Percentiles rank a stretch among this genome's conserved stretches.
Evolutionary conservation across 495 filamentous ascomycete genomes (phyloP).

Genomic region (Neurospora sp.): DNA sequence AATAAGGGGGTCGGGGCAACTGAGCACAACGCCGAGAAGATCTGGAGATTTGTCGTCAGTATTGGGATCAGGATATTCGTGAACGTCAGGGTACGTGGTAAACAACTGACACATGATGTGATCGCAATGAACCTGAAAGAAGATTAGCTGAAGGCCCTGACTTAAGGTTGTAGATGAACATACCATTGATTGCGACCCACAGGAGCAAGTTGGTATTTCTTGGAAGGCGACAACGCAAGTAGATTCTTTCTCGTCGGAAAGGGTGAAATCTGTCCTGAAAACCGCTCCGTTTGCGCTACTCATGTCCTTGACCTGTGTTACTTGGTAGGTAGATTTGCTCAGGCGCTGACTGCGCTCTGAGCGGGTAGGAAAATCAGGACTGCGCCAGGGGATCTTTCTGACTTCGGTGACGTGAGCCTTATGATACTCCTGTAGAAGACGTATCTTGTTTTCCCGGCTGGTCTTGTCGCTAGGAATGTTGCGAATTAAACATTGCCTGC

Average conservation of each 20-base stretch:
- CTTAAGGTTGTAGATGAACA: neutral
- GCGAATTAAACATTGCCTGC: neutral
- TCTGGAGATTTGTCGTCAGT: neutral
- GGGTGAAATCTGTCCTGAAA: neutral
- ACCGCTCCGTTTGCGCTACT: neutral
- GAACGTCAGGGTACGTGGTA: neutral
- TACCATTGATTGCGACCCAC: neutral
- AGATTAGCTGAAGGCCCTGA: neutral
- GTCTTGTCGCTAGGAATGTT: neutral
- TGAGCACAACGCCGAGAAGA: neutral
- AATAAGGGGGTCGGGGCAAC: neutral
- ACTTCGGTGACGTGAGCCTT: neutral
- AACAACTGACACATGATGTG: neutral
- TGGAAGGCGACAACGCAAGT: neutral
- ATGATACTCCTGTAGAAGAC: neutral
- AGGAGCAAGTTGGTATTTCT: neutral
- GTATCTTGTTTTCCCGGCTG: fast-evolving
- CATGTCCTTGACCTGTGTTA: neutral
- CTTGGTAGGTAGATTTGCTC: neutral
- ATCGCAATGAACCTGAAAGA: neutral
- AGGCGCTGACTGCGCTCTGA: neutral
- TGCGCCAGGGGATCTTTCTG: neutral
- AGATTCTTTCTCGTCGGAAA: neutral
- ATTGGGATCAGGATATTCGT: neutral
- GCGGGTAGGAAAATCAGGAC: neutral